Evolutionary conservation across 345 rosid genomes (phyloP), one percentile per base, ranked within the genome.

Genomic region (Salix brachista): DNA sequence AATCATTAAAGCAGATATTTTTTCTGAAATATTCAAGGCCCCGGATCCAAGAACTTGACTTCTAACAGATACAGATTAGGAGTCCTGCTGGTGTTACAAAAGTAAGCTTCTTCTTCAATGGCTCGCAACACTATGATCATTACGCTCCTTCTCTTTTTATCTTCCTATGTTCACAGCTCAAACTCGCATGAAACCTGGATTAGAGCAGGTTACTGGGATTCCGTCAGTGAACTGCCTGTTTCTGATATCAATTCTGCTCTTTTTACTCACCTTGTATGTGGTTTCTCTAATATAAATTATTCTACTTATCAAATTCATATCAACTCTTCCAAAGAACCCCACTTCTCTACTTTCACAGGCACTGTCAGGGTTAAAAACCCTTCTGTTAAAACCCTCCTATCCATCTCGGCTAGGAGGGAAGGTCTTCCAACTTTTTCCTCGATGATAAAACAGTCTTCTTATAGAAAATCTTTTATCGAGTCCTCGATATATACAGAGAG

Each of bases 191-290:
- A 79, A 50, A 50, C 80, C 23, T 82, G 87, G 87, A 68, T 86
- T 23, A 66, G 74, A 65, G 81, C 79, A 8, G 86, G 84, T 56
- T 86, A 78, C 75, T 82, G 79, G 78, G 19, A 39, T 71, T 21
- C 78, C 26, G 8, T 4, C 67, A 69, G 69, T 28, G 75, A 78
- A 26, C 18, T 79, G 70, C 82, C 79, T 5, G 41, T 75, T 65
- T 50, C 83, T 0, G 46, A 23, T 61, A 79, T 84, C 62, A 44
- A 77, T 26, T 84, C 87, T 37, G 60, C 82, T 19, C 71, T 84
- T 6, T 86, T 80, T 39, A 77, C 83, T 37, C 86, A 80, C 65
- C 86, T 86, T 58, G 36, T 83, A 9, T 84, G 82, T 18, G 82
- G 78, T 44, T 84, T 69, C 34, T 87, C 80, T n/a, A 0, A 1